phyloP scores from a whole-genome alignment of 768 basidiomycete genomes.

The Boletus patriciae region DNA sequence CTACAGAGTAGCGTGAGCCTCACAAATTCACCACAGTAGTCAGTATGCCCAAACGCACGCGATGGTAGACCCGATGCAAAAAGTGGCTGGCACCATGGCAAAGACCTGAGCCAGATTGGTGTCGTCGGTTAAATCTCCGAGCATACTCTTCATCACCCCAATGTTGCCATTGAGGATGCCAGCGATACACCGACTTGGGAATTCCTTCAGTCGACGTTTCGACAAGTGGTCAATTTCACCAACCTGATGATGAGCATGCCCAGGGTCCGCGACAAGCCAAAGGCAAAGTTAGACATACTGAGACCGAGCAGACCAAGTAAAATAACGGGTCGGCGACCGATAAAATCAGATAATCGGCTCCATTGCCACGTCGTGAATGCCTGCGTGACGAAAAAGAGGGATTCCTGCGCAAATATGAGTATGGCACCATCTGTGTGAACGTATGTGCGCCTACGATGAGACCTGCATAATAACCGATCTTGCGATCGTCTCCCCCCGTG shows the following conservation, averaged over 20 bases:
- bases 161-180: conserved; percentile 41
- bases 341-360: conserved; percentile 59
- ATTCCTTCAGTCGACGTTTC: conserved; percentile 3
- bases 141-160: conserved; percentile 67
- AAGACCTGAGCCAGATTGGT: conserved; percentile 39
- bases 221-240: not conserved
- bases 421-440: not conserved
- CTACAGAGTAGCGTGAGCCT: not conserved
- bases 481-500: conserved; percentile 59
- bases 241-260: conserved; percentile 57
- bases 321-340: conserved; percentile 64
- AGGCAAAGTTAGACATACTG: conserved; percentile 52
- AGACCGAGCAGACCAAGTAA: conserved; percentile 54
- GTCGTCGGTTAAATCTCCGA: conserved; percentile 58
- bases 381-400: conserved; percentile 60
- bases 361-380: conserved; percentile 60
- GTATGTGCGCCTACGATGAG: conserved; percentile 43
- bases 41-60: not conserved
- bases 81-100: conserved; percentile 14
- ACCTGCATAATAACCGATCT: conserved; percentile 69
- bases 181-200: conserved; percentile 33
- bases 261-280: conserved; percentile 62
- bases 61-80: conserved; percentile 1
- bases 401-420: conserved; percentile 43
- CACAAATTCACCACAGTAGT: not conserved